Base-by-base conservation (phyloP, 1,139 yeast genomes). In the Saccharomycopsis hybrid region DNA sequence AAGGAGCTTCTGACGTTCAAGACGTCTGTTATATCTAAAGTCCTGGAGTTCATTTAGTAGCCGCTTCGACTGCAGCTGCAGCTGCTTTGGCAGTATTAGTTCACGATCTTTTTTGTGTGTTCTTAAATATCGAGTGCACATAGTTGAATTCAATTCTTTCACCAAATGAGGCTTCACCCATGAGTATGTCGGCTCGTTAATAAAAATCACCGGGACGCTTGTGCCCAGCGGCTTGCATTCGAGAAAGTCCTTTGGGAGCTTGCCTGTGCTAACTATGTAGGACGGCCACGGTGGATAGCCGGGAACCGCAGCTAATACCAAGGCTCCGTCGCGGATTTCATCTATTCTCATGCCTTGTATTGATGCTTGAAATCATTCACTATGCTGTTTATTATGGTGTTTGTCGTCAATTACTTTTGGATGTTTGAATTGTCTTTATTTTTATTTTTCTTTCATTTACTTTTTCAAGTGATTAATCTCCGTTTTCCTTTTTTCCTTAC, bases 271-370 rank as follows among this genome's bases (percentile, higher is more conserved):
- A 7, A 43, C 24, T 11, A 43, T 38, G 28, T 30, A 43, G 3
- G 45, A 43, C 4, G 45, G 45, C 45, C 45, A 43, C 7, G 45
- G 45, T 9, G 37, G 37, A 18, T 28, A 31, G 5, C 37, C 45
- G 8, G 35, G 5, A 9, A 31, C 4, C 13, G 28, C 11, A 8
- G 28, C 25, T 28, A 43, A 28, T 13, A 43, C 38, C 30, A 43
- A 24, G 5, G 9, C 24, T 7, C 39, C 39, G 9, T 11, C 24
- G 7, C 18, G 9, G 9, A 36, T 36, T n/a, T 36, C 39, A n/a
- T 7, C 5, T 36, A 13, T 7, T n/a, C 18, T 36, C 39, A 36
- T 36, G 18, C 18, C 18, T 18, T 18, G 18, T 18, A 18, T 18
- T 18, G 18, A 18, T 18, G 18, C 18, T 18, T 18, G 18, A 18